Evolutionary conservation across 148 eudicot species (phyloP).

Genomic region (Fallopia convolvulus): DNA sequence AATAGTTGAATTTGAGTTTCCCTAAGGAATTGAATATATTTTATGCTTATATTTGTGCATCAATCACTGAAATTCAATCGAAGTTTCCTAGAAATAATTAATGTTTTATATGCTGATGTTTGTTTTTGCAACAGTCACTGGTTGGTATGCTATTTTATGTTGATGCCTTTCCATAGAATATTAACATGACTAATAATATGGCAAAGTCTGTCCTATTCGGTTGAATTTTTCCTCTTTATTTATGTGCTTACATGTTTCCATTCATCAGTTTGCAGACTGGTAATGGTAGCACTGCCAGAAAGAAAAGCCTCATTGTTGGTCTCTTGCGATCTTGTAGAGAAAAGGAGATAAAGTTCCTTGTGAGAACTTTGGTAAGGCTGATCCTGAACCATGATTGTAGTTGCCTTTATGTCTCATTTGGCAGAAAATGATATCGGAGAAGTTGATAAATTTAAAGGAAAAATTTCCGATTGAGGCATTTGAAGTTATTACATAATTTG

Average conservation of each 20-base stretch:
- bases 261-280: conserved; percentile 74
- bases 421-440: neutral
- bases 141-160: neutral
- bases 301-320: conserved; percentile 71
- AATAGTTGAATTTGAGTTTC: neutral
- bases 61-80: neutral
- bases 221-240: conserved; percentile 1
- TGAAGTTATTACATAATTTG: neutral
- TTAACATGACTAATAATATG: neutral
- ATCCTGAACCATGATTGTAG: neutral
- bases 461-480: neutral
- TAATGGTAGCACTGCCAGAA: conserved; percentile 73
- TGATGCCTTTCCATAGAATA: neutral
- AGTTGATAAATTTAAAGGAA: neutral
- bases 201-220: neutral
- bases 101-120: neutral
- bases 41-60: neutral
- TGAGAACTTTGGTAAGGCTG: conserved; percentile 79
- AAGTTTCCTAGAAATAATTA: neutral
- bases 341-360: conserved; percentile 92
- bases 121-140: neutral
- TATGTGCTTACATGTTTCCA: conserved; percentile 6
- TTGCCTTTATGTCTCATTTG: neutral
- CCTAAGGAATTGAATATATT: neutral
- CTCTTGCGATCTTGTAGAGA: conserved; percentile 93